Evolutionary conservation across 371 early-diverging fungal species (phyloP).

Genomic region (Mucor circinelloides): DNA sequence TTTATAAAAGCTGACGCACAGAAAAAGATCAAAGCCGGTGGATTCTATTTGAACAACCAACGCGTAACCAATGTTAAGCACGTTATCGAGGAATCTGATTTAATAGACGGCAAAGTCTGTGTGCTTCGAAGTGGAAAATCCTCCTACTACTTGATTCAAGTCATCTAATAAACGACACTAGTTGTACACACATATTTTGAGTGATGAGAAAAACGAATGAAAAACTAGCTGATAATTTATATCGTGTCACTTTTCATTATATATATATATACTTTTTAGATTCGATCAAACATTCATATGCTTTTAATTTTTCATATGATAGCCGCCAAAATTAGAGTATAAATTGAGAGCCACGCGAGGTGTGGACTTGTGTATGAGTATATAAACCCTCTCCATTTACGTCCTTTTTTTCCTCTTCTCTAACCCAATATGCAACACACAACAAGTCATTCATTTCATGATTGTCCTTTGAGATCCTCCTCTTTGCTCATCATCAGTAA

Average conservation of each 20-base stretch:
- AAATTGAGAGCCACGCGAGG: slow-evolving; percentile 19
- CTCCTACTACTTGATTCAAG: slow-evolving; percentile 56
- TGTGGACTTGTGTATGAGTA: background rate
- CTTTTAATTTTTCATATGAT: slow-evolving; percentile 21
- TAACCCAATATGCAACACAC: background rate
- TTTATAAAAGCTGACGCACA: slow-evolving; percentile 65
- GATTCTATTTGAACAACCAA: slow-evolving; percentile 75
- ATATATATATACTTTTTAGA: background rate
- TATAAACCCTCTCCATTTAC: background rate
- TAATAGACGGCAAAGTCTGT: slow-evolving; percentile 59
- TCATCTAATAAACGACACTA: slow-evolving; percentile 12
- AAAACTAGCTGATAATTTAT: background rate
- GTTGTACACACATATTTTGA: background rate
- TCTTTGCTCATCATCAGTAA: slow-evolving; percentile 33
- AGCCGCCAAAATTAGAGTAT: slow-evolving; percentile 19
- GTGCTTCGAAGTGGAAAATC: slow-evolving; percentile 65
- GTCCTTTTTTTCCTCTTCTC: background rate
- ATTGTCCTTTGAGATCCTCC: slow-evolving; percentile 31
- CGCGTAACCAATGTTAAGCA: slow-evolving; percentile 51
- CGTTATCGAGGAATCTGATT: slow-evolving; percentile 45
- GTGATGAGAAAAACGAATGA: slow-evolving; percentile 9
- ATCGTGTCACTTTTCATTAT: background rate
- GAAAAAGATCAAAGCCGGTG: slow-evolving; percentile 73
- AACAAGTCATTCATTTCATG: slow-evolving; percentile 23
- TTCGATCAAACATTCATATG: slow-evolving; percentile 11